Conservation (phyloP, 2,329 filamentous ascomycete species). For the Allantophomopsis lycopodina region DNA sequence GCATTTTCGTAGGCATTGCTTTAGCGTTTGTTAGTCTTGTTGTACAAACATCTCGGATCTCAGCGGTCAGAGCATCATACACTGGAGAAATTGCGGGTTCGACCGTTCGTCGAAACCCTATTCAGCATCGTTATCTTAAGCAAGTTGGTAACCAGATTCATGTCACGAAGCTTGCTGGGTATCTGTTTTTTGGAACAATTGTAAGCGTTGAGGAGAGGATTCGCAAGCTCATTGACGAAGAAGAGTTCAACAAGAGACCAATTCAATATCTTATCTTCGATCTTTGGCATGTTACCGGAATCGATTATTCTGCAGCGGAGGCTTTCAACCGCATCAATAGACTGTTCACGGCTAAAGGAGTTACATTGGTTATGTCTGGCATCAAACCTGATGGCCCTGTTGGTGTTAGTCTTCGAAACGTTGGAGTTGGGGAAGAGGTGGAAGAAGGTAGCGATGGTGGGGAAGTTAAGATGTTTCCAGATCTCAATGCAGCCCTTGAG, state of each 20-base stretch:
- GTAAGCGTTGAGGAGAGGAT: constrained; percentile 89
- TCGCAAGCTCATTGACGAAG: constrained; percentile 67
- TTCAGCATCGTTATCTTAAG: constrained; percentile 75
- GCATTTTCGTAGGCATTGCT: constrained; percentile 83
- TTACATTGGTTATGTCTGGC: constrained; percentile 73
- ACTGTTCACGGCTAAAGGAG: constrained; percentile 61
- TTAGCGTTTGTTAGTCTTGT: constrained; percentile 85
- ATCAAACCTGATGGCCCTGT: constrained; percentile 64
- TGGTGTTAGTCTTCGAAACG: constrained; percentile 66
- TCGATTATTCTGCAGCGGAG: constrained; percentile 94
- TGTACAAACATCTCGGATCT: constrained; percentile 79
- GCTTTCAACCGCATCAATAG: constrained; percentile 89
- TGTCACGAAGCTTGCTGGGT: constrained; percentile 83
- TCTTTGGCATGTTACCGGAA: constrained; percentile 74
- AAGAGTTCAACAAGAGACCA: constrained; percentile 61
- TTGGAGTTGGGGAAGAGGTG: constrained; percentile 59
- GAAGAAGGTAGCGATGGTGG: constrained; percentile 26
- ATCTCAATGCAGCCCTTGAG: constrained; percentile 86
- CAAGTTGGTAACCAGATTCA: constrained; percentile 80
- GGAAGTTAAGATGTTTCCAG: constrained; percentile 68
- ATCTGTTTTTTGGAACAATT: constrained; percentile 97
- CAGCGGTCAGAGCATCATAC: constrained; percentile 81
- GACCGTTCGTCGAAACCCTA: constrained; percentile 80
- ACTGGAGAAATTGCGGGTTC: constrained; percentile 81
- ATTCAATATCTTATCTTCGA: constrained; percentile 88